A percentile compares a stretch with the other conserved stretches of the same genome.
Conservation (phyloP, 768 basidiomycete genomes). For the Kwoniella pini region DNA sequence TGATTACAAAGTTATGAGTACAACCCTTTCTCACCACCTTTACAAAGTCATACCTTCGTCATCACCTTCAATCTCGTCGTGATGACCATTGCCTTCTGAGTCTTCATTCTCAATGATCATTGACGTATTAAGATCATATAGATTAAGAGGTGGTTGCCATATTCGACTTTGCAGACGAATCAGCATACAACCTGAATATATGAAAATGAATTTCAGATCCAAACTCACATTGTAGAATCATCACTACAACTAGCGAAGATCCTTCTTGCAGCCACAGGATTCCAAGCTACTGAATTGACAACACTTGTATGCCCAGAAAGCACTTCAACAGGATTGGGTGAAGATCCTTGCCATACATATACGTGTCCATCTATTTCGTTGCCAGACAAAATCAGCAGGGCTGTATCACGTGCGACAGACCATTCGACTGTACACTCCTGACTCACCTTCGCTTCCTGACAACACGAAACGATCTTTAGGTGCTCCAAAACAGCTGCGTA, state of each 20-base stretch:
- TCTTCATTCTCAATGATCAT: background rate
- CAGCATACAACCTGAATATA: background rate
- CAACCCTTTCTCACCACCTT: background rate
- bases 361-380: conserved; percentile 92
- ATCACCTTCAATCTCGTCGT: background rate
- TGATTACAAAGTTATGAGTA: no score
- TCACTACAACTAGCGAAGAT: conserved; percentile 97
- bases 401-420: background rate
- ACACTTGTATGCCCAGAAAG: conserved; percentile 81
- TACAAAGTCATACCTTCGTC: conserved; percentile 6
- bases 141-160: conserved; percentile 45
- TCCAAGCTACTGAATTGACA: conserved; percentile 97
- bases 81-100: background rate
- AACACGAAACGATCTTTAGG: conserved; percentile 82
- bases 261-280: conserved; percentile 74
- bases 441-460: conserved; percentile 90
- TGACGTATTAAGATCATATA: background rate
- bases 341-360: conserved; percentile 92
- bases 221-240: conserved; percentile 69
- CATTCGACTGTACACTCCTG: background rate
- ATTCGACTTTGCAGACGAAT: conserved; percentile 33
- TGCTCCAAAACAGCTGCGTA: conserved; percentile 93
- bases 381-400: background rate
- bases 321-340: conserved; percentile 78
- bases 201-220: no score